A percentile compares a stretch with the other conserved stretches of the same genome.
These are phyloP conservation scores for Penicillium occitanis DNA, from an alignment of 2,329 filamentous ascomycete genomes.

Conservation along the genomic window DNA sequence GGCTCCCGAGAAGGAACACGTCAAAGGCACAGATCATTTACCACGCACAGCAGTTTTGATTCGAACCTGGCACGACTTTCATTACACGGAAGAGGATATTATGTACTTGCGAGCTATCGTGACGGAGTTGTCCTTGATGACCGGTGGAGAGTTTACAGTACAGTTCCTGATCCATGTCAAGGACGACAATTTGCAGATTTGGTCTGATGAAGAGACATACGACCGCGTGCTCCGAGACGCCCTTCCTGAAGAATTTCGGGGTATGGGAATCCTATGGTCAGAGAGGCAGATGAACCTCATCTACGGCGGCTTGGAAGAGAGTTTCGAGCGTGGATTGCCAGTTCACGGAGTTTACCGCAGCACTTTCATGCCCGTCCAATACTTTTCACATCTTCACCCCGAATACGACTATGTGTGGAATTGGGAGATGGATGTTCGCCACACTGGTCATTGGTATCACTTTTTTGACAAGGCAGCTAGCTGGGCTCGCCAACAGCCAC, in stretches of 20 bases:
- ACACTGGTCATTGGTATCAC: constrained; percentile 79
- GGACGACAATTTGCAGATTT: constrained; percentile 74
- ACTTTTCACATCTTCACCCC: constrained; percentile 79
- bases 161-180: constrained; percentile 85
- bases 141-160: constrained; percentile 77
- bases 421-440: constrained; percentile 80
- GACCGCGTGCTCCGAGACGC: constrained; percentile 68
- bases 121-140: constrained; percentile 72
- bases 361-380: constrained; percentile 90
- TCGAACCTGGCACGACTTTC: constrained; percentile 75
- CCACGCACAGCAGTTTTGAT: constrained; percentile 72
- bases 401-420: constrained; percentile 84
- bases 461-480: constrained; percentile 68
- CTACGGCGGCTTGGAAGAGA: constrained; percentile 83
- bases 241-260: constrained; percentile 79
- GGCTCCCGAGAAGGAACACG: constrained; percentile 25
- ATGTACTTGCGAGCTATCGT: constrained; percentile 80
- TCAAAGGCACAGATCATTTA: constrained; percentile 32
- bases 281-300: constrained; percentile 88
- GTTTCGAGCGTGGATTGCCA: constrained; percentile 68
- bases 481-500: constrained; percentile 71
- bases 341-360: constrained; percentile 92
- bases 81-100: constrained; percentile 74
- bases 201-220: constrained; percentile 73
- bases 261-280: constrained; percentile 88